A percentile compares a stretch with the other conserved stretches of the same genome.
phyloP scores from a whole-genome alignment of 305 asterid species.

The Ajuga reptans region DNA sequence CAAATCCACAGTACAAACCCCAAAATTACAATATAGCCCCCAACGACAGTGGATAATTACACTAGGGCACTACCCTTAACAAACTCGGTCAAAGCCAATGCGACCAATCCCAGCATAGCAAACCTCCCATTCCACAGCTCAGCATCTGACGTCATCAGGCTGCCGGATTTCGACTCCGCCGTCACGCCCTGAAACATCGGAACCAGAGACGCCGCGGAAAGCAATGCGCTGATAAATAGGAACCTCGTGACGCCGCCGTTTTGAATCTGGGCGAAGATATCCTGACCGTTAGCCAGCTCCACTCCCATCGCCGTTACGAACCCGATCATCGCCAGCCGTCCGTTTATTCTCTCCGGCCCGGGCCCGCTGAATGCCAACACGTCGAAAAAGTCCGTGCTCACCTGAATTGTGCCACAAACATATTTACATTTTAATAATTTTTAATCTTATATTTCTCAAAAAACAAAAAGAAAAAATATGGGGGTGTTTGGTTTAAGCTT shows the following conservation, averaged over 20 bases:
- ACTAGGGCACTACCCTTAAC: conserved; percentile 62
- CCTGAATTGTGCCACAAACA: conserved; percentile 14
- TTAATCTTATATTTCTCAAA: too few relatives aligned
- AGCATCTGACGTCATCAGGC: conserved; percentile 53
- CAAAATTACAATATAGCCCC: background rate
- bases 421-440: too few relatives aligned
- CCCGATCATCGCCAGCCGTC: conserved; percentile 80
- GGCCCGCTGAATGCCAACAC: conserved; percentile 71
- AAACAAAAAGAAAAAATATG: too few relatives aligned
- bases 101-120: conserved; percentile 81
- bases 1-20: background rate
- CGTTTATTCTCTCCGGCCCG: conserved; percentile 79
- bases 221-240: conserved; percentile 39
- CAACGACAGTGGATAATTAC: background rate
- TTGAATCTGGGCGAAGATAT: conserved; percentile 40
- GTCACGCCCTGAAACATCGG: conserved; percentile 58
- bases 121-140: conserved; percentile 80
- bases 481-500: too few relatives aligned
- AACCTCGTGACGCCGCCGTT: conserved; percentile 62
- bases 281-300: conserved; percentile 58
- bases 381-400: conserved; percentile 39
- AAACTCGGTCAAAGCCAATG: conserved; percentile 66
- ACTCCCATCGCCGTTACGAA: conserved; percentile 68
- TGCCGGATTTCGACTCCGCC: conserved; percentile 43
- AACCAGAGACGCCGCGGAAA: conserved; percentile 53